Conservation (phyloP, 2,329 filamentous ascomycete genomes). For the Blastomyces parvus region DNA sequence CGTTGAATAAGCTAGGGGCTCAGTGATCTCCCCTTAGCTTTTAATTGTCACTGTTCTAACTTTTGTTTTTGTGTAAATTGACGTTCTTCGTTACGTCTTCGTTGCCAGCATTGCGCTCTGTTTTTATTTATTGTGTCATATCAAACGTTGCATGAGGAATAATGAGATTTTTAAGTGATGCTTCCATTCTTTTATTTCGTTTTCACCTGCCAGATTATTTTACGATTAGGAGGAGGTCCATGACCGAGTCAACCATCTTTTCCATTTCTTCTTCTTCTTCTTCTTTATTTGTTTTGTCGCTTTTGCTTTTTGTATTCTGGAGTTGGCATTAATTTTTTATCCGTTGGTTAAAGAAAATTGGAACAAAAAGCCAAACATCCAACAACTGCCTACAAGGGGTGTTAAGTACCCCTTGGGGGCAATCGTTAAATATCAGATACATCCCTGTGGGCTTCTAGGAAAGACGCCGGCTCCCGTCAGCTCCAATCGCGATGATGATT, state of each 20-base stretch:
- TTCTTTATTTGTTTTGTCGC: no score
- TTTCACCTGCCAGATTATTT: background rate
- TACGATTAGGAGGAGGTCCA: background rate
- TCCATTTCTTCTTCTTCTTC: background rate
- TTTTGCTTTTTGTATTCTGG: no score
- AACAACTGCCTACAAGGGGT: no score
- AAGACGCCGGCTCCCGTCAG: no score
- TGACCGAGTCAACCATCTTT: no score
- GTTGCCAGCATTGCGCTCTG: background rate
- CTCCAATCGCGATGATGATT: no score
- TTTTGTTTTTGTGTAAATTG: background rate
- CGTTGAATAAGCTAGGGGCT: slow-evolving; percentile 61
- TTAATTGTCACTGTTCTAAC: background rate
- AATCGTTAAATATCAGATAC: no score
- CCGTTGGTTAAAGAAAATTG: no score
- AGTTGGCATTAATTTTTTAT: no score
- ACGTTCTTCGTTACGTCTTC: background rate
- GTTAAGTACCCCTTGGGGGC: no score
- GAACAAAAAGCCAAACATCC: no score
- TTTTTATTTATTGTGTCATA: slow-evolving; percentile 1
- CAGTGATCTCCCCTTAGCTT: slow-evolving; percentile 28
- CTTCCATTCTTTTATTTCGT: background rate
- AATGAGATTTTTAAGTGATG: background rate
- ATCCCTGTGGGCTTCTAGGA: no score
- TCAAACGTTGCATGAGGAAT: background rate